These are phyloP conservation scores for Suillus spraguei DNA, from an alignment of 768 basidiomycete genomes.

Conservation along the genomic window DNA sequence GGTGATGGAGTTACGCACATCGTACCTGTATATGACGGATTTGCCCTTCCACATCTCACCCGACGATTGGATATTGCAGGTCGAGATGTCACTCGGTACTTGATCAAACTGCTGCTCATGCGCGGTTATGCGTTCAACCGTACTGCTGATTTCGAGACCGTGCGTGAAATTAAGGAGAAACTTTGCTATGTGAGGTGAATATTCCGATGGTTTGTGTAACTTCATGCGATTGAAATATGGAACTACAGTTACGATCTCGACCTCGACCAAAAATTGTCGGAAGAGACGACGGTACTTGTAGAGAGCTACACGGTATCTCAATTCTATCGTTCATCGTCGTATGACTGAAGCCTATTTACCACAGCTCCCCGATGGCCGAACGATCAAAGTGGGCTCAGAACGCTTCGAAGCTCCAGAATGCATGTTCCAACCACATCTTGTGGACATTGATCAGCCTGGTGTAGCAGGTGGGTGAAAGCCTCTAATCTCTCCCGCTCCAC, in stretches of 20 bases:
- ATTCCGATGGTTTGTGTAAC: not conserved
- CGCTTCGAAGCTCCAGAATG: conserved; percentile 99
- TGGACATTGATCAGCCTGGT: conserved; percentile 96
- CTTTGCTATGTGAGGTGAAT: conserved; percentile 92
- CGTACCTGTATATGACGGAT: conserved; percentile 98
- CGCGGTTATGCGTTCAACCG: conserved; percentile 99
- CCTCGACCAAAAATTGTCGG: conserved; percentile 87
- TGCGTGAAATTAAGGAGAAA: conserved; percentile 98
- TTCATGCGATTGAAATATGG: conserved; percentile 5
- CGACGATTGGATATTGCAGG: conserved; percentile 96
- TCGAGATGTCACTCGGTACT: conserved; percentile 95
- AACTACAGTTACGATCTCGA: conserved; percentile 88
- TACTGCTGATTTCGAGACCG: conserved; percentile 99
- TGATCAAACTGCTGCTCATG: conserved; percentile 99
- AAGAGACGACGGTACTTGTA: conserved; percentile 95
- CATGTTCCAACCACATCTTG: conserved; percentile 99
- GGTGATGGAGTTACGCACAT: conserved; percentile 99
- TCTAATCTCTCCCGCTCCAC: not conserved
- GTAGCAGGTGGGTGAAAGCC: conserved; percentile 84
- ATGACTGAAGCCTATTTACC: conserved; percentile 13
- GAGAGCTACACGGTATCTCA: conserved; percentile 88
- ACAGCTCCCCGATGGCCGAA: conserved; percentile 92
- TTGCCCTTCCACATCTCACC: conserved; percentile 92
- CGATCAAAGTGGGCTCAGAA: conserved; percentile 97
- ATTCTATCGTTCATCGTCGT: not conserved